Conservation (phyloP, 805 yeast genomes). For the Blastobotrys chiropterorum region DNA sequence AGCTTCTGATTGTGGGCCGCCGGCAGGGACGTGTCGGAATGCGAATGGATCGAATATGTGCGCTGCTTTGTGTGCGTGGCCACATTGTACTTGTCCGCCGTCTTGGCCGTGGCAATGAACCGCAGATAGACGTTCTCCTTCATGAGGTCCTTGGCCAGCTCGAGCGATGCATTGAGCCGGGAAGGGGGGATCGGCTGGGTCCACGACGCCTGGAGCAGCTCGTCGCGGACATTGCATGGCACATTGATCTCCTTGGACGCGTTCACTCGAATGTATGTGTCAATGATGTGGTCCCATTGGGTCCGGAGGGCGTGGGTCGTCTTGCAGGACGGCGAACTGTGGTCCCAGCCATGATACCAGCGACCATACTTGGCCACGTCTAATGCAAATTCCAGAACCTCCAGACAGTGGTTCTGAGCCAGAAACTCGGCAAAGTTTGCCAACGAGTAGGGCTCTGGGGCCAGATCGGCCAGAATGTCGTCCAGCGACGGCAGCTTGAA, state of each 20-base stretch:
- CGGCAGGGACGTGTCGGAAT: too few relatives aligned
- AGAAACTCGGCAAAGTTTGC: conserved; percentile 25
- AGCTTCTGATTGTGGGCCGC: too few relatives aligned
- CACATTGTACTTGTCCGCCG: too few relatives aligned
- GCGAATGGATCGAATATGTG: too few relatives aligned
- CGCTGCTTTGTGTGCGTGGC: too few relatives aligned
- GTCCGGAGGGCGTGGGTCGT: conserved; percentile 3
- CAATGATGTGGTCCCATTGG: conserved; percentile 26
- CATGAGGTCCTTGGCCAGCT: conserved; percentile 24
- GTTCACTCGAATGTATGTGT: conserved; percentile 21
- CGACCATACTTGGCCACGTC: conserved; percentile 24
- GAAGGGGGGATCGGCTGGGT: conserved; percentile 19
- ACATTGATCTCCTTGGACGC: conserved; percentile 28
- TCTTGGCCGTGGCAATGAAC: conserved; percentile 15
- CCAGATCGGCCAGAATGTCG: conserved; percentile 22
- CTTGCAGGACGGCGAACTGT: conserved; percentile 1
- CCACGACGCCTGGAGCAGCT: conserved; percentile 11
- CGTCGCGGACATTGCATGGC: conserved; percentile 25
- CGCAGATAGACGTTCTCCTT: conserved; percentile 25
- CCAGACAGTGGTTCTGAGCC: conserved; percentile 28
- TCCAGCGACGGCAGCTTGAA: conserved; percentile 23
- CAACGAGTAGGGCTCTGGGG: conserved; percentile 26
- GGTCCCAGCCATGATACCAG: neutral
- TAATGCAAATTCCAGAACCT: conserved; percentile 27
- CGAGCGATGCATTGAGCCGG: conserved; percentile 16